These are phyloP conservation scores for Pistacia vera DNA, from an alignment of 345 rosid species.

Conservation along the genomic window DNA sequence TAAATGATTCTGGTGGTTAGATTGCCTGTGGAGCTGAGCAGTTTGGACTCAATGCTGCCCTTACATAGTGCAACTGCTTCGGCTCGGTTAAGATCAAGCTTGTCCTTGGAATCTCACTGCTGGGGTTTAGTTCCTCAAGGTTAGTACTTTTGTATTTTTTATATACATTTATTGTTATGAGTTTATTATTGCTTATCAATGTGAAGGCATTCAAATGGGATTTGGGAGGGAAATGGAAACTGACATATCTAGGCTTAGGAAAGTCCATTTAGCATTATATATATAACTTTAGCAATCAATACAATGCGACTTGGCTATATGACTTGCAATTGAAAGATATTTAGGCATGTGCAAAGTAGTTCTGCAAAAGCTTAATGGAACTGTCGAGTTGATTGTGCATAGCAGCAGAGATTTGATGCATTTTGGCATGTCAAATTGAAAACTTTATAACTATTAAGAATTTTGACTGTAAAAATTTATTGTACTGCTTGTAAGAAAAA, in stretches of 20 bases:
- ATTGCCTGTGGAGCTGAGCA: conserved; percentile 64
- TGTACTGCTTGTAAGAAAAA: neutral
- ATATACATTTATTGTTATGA: neutral
- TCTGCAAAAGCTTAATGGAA: neutral
- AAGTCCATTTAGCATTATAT: neutral
- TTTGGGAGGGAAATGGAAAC: too few species aligned
- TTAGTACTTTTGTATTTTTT: neutral
- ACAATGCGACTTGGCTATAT: too few species aligned
- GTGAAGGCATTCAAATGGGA: neutral
- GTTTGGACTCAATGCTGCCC: conserved; percentile 56
- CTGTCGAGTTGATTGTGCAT: neutral
- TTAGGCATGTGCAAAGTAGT: neutral
- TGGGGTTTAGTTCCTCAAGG: conserved; percentile 62
- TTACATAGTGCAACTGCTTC: conserved; percentile 70
- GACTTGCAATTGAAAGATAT: too few species aligned
- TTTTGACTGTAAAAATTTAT: too few species aligned
- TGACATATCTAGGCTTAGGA: too few species aligned
- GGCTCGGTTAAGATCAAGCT: conserved; percentile 60
- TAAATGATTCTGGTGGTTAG: conserved; percentile 26
- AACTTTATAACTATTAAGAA: neutral
- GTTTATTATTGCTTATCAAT: too few species aligned
- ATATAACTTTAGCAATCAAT: neutral
- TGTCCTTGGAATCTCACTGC: conserved; percentile 54
- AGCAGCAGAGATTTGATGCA: neutral
- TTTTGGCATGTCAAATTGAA: neutral